A percentile compares a stretch with the other conserved stretches of the same genome.
Conservation (phyloP, 2,329 filamentous ascomycete species). For the Fusarium buxicola region DNA sequence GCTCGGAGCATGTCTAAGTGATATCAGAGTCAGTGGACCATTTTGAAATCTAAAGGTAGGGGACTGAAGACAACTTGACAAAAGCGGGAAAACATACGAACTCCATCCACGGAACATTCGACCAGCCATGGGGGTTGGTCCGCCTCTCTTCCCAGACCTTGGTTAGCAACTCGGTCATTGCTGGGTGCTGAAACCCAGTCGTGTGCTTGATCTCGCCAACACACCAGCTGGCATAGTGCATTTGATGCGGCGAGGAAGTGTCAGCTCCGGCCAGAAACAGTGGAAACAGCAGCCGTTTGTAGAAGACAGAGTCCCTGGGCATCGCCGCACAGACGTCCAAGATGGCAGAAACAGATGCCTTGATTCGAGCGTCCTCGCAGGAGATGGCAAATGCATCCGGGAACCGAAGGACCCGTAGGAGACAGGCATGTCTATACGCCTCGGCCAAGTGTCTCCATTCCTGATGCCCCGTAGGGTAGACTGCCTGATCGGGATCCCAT, state of each 20-base stretch:
- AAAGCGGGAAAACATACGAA: conserved; percentile 36
- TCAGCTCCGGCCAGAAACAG: conserved; percentile 46
- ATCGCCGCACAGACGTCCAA: conserved; percentile 42
- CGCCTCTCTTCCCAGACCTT: conserved; percentile 43
- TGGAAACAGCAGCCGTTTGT: conserved; percentile 46
- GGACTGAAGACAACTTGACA: rapidly evolving
- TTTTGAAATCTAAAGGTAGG: neutral
- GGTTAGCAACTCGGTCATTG: conserved; percentile 42
- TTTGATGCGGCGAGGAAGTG: conserved; percentile 39
- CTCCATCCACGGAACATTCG: conserved; percentile 46
- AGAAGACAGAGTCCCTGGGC: conserved; percentile 39
- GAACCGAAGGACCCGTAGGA: conserved; percentile 44
- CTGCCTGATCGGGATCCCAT: conserved; percentile 39
- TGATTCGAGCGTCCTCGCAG: conserved; percentile 40
- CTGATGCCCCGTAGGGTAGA: conserved; percentile 43
- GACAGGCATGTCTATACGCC: conserved; percentile 47
- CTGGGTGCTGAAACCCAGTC: conserved; percentile 42
- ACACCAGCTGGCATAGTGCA: conserved; percentile 43
- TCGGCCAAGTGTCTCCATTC: conserved; percentile 47
- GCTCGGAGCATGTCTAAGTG: conserved; percentile 31
- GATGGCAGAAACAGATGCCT: conserved; percentile 40
- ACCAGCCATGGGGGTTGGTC: conserved; percentile 25
- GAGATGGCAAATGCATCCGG: conserved; percentile 42
- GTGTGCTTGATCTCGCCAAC: conserved; percentile 41
- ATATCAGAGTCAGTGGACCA: neutral